Base-by-base conservation (phyloP, 2,329 filamentous ascomycete species). In the Exophiala sp. region DNA sequence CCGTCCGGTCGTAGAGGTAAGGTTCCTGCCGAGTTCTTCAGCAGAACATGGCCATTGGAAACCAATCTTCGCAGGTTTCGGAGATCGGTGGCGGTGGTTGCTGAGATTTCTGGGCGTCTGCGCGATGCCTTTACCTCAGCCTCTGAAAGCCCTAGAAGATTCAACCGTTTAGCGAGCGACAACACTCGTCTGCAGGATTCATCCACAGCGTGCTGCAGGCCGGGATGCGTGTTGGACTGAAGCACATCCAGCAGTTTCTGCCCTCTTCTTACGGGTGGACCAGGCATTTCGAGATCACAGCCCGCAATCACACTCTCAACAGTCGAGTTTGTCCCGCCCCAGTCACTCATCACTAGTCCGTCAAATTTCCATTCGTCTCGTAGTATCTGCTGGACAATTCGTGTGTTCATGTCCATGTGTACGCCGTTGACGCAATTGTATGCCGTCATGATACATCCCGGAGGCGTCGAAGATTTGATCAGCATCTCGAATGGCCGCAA, bases 401-500 rank as follows among this genome's bases (percentile, higher is more conserved):
- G 55, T 46, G 64, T 58, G 22, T 67, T 69, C 59, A 53, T 19
- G 50, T 66, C 69, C 2, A 63, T 67, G 58, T 72, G 70, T 3
- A 66, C 64, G 2, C 75, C 75, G 59, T 78, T 79, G 49, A 78
- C 62, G 55, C 74, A 71, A 53, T 79, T 80, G 58, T 81, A 81
- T 2, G 76, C 70, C 3, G 75, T 77, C 78, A 81, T 81, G 3
- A 80, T 60, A 27, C 24, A 27, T 43, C 75, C 73, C 58, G 73
- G 72, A 2, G 76, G 73, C 22, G 76, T 73, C 10, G 73, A 74
- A 13, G 79, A 72, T 13, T 74, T 68, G 46, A 82, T 68, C 0
- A 77, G 78, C 50, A 82, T 73, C 60, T 82, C 76, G 52, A 83
- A 83, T 0, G 81, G 80, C 58, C 76, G 68, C 2, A 83, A 69